Percentiles rank a stretch among this genome's conserved stretches.
Conservation (phyloP, 768 basidiomycete genomes). For the Zangia roseola region DNA sequence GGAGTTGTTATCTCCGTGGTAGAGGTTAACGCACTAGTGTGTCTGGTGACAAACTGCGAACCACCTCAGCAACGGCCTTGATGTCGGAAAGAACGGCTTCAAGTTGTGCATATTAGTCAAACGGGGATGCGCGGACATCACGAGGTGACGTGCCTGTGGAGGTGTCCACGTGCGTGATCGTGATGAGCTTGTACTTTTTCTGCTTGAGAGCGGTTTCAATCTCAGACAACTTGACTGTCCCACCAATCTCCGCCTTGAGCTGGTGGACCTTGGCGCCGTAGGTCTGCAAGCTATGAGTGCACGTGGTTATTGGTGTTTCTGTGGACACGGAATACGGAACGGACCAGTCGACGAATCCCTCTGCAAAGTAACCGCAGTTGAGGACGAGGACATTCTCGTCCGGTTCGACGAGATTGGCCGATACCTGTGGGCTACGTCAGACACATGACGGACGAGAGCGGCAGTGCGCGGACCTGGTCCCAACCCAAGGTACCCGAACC, state of each 20-base stretch:
- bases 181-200: constrained; percentile 85
- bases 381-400: constrained; percentile 81
- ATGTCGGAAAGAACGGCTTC: constrained; percentile 88
- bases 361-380: constrained; percentile 92
- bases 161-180: constrained; percentile 95
- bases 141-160: constrained; percentile 56
- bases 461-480: constrained; percentile 66
- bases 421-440: constrained; percentile 55
- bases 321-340: background rate
- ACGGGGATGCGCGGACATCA: background rate
- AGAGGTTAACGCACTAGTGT: constrained; percentile 57
- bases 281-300: constrained; percentile 58
- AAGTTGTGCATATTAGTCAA: constrained; percentile 7
- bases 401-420: constrained; percentile 84
- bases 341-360: constrained; percentile 85
- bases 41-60: constrained; percentile 75
- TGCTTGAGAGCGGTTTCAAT: constrained; percentile 68
- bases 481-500: constrained; percentile 96
- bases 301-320: background rate
- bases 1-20: background rate
- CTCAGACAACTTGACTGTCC: constrained; percentile 57
- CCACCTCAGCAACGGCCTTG: constrained; percentile 68
- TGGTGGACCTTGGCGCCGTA: constrained; percentile 90
- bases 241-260: constrained; percentile 80
- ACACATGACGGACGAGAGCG: background rate